These are phyloP conservation scores for Apiospora aurea DNA, from an alignment of 2,329 filamentous ascomycete genomes.

Conservation along the genomic window DNA sequence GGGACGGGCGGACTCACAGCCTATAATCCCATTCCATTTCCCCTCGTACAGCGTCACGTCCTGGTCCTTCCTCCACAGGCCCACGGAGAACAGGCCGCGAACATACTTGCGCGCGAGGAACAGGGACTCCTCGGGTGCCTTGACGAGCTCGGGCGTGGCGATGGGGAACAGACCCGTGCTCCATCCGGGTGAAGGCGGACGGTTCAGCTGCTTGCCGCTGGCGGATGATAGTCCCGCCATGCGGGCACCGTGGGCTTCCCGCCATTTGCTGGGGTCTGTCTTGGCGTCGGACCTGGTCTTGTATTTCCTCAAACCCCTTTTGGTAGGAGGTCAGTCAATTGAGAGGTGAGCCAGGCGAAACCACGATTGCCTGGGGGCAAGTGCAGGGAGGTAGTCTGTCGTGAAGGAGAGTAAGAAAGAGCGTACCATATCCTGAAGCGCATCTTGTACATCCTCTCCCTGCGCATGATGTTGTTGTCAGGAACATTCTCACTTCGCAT, in stretches of 20 bases:
- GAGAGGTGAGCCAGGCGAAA: constrained; percentile 36
- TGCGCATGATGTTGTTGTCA: not conserved
- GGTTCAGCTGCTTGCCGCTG: not conserved
- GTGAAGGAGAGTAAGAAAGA: not conserved
- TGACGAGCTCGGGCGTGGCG: constrained; percentile 6
- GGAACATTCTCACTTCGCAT: not conserved
- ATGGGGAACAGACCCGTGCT: constrained; percentile 17
- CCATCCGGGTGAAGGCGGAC: not conserved
- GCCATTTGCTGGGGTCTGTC: constrained; percentile 16
- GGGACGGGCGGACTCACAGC: not conserved
- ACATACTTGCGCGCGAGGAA: constrained; percentile 21
- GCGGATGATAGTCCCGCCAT: not conserved
- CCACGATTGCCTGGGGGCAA: no score
- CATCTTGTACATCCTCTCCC: constrained; percentile 23
- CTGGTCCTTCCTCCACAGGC: constrained; percentile 13
- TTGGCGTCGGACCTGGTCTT: constrained; percentile 21
- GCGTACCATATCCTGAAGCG: constrained; percentile 19
- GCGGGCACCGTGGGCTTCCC: not conserved
- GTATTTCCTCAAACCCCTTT: constrained; percentile 33
- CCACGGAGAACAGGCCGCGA: constrained; percentile 22
- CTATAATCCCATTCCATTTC: not conserved
- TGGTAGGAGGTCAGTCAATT: constrained; percentile 52
- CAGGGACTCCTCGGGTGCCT: constrained; percentile 8
- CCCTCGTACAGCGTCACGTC: constrained; percentile 4
- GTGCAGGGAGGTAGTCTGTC: no score